Conservation (phyloP, 306 rosid species). For the Morella rubra region DNA sequence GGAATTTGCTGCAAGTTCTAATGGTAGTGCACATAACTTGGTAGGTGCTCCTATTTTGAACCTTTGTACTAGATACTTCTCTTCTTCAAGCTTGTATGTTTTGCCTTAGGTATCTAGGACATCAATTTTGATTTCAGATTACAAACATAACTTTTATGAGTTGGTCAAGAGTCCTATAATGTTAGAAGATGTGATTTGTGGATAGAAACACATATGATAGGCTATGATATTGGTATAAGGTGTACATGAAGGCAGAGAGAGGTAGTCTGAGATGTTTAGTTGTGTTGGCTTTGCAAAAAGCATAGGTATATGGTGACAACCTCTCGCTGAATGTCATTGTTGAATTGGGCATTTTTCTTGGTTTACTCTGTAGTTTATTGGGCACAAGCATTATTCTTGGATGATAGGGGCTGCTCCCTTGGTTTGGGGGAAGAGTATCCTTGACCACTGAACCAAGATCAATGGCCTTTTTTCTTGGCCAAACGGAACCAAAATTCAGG, state of each 20-base stretch:
- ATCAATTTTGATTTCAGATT: slow-evolving; percentile 5
- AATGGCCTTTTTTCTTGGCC: too few species aligned
- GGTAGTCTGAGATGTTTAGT: neutral
- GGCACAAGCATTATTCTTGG: slow-evolving; percentile 5
- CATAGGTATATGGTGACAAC: neutral
- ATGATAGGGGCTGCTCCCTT: neutral
- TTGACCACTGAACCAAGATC: too few species aligned
- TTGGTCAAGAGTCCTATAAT: slow-evolving; percentile 4
- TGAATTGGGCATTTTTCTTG: neutral
- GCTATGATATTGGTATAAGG: slow-evolving; percentile 13
- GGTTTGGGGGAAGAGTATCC: too few species aligned
- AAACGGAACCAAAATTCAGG: too few species aligned
- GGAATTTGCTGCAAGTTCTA: slow-evolving; percentile 77
- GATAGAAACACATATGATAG: neutral
- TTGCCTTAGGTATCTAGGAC: slow-evolving; percentile 23
- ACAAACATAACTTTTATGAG: slow-evolving; percentile 2
- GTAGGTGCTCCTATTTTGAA: slow-evolving; percentile 44
- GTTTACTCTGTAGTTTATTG: slow-evolving; percentile 7
- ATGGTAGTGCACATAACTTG: slow-evolving; percentile 64
- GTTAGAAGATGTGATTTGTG: neutral
- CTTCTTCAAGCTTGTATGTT: slow-evolving; percentile 13
- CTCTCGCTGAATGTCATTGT: neutral
- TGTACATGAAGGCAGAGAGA: slow-evolving; percentile 1
- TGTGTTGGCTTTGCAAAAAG: neutral
- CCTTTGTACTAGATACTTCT: slow-evolving; percentile 5